Conservation (phyloP, 768 basidiomycete genomes). For the Rhizopogon rudus region DNA sequence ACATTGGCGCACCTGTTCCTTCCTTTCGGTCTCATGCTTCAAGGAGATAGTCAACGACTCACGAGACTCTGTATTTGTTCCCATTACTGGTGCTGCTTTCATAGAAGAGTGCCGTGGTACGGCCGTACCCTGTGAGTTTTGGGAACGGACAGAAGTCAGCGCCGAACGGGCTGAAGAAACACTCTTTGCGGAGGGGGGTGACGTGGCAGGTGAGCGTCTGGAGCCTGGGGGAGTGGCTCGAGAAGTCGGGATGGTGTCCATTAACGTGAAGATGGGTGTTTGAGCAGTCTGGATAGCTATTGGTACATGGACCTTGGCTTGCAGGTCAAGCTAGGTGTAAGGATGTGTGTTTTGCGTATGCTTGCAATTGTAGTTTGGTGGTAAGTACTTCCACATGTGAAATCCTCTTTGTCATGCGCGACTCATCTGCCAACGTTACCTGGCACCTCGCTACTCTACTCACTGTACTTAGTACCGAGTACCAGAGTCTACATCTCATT, state of each 20-base stretch:
- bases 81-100: slow-evolving; percentile 38
- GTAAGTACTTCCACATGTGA: neutral
- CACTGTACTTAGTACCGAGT: too few species aligned
- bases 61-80: slow-evolving; percentile 40
- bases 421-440: too few species aligned
- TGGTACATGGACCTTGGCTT: slow-evolving; percentile 5
- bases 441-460: too few species aligned
- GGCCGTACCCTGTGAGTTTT: slow-evolving; percentile 41
- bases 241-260: slow-evolving; percentile 40
- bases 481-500: too few species aligned
- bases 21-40: slow-evolving; percentile 75
- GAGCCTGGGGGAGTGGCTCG: slow-evolving; percentile 40
- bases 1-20: slow-evolving; percentile 58
- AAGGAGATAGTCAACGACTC: slow-evolving; percentile 59
- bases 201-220: slow-evolving; percentile 40
- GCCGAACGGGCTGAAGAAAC: slow-evolving; percentile 60
- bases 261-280: slow-evolving; percentile 10
- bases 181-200: slow-evolving; percentile 41
- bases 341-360: neutral
- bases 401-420: neutral
- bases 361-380: neutral
- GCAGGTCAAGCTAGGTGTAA: slow-evolving; percentile 2
- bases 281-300: neutral
- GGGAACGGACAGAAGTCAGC: slow-evolving; percentile 45
- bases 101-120: slow-evolving; percentile 46